These are phyloP conservation scores for Penicillium sp. DNA, from an alignment of 2,329 filamentous ascomycete genomes.

Conservation along the genomic window DNA sequence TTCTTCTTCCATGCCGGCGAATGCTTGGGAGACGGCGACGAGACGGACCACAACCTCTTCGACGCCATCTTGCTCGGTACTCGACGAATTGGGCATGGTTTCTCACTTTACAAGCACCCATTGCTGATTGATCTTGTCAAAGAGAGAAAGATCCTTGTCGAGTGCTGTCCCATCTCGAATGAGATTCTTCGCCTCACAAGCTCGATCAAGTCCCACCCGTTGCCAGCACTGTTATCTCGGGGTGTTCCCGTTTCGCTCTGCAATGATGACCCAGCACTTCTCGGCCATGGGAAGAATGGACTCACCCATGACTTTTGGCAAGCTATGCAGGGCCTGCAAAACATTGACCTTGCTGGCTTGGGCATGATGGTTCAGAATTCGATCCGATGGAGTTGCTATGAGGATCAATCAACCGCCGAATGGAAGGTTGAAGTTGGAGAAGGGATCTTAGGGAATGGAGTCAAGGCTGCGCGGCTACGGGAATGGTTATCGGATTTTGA, in stretches of 20 bases:
- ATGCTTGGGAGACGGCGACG: slow-evolving; percentile 70
- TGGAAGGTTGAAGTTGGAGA: slow-evolving; percentile 70
- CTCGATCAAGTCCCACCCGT: slow-evolving; percentile 68
- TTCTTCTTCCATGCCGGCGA: slow-evolving; percentile 97
- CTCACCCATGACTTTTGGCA: slow-evolving; percentile 95
- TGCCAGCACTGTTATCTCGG: slow-evolving; percentile 76
- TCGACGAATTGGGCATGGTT: slow-evolving; percentile 81
- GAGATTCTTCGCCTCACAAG: slow-evolving; percentile 75
- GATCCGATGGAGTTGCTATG: slow-evolving; percentile 81
- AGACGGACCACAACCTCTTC: slow-evolving; percentile 77
- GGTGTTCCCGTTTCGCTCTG: slow-evolving; percentile 78
- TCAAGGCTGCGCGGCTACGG: slow-evolving; percentile 66
- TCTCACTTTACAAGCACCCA: slow-evolving; percentile 85
- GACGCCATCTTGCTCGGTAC: slow-evolving; percentile 84
- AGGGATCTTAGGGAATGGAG: slow-evolving; percentile 63
- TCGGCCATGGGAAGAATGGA: slow-evolving; percentile 74
- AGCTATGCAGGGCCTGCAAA: slow-evolving; percentile 83
- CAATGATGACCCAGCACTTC: slow-evolving; percentile 85
- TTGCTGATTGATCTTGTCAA: slow-evolving; percentile 83
- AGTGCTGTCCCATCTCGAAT: slow-evolving; percentile 87
- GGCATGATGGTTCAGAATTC: slow-evolving; percentile 88
- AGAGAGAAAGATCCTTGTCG: slow-evolving; percentile 78
- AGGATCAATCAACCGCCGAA: slow-evolving; percentile 64
- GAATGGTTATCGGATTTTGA: slow-evolving; percentile 82
- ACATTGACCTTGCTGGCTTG: slow-evolving; percentile 78